A percentile compares a stretch with the other conserved stretches of the same genome.
phyloP scores from a whole-genome alignment of 2,329 filamentous ascomycete species.

The Cucurbitaria berberidis region DNA sequence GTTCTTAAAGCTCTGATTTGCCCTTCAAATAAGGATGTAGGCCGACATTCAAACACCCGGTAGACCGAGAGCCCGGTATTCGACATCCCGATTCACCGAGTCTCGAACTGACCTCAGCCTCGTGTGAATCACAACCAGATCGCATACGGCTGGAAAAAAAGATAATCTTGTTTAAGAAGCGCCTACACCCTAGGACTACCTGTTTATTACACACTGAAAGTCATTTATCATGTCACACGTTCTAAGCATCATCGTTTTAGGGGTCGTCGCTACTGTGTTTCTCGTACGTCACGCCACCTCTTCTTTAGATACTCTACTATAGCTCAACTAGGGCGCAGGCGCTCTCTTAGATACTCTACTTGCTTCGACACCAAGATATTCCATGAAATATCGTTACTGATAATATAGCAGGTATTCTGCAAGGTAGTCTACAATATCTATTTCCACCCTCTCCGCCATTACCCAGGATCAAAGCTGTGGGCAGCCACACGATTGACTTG shows the following conservation, averaged over 20 bases:
- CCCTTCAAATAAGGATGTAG: too few relatives aligned
- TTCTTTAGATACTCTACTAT: neutral
- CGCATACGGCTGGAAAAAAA: too few relatives aligned
- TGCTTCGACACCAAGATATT: neutral
- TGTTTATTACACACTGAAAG: neutral
- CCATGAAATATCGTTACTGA: neutral
- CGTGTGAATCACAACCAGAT: neutral
- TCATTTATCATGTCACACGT: neutral
- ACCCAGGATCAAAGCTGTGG: slow-evolving; percentile 23
- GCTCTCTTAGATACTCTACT: neutral
- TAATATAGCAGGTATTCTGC: neutral
- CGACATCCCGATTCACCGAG: slow-evolving; percentile 1
- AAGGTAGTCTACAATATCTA: slow-evolving; percentile 21
- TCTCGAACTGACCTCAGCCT: too few relatives aligned
- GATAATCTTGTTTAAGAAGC: too few relatives aligned
- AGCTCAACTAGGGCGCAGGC: too few relatives aligned
- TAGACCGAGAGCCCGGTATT: slow-evolving; percentile 6
- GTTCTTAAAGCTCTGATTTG: too few relatives aligned
- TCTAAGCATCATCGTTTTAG: neutral
- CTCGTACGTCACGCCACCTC: neutral
- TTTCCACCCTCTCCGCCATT: slow-evolving; percentile 21
- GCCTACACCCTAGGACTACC: too few relatives aligned
- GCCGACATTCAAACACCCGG: too few relatives aligned
- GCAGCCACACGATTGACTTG: slow-evolving; percentile 44
- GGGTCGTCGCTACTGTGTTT: neutral